These are phyloP conservation scores for Gautieria morchelliformis DNA, from an alignment of 768 basidiomycete genomes.

Conservation along the genomic window DNA sequence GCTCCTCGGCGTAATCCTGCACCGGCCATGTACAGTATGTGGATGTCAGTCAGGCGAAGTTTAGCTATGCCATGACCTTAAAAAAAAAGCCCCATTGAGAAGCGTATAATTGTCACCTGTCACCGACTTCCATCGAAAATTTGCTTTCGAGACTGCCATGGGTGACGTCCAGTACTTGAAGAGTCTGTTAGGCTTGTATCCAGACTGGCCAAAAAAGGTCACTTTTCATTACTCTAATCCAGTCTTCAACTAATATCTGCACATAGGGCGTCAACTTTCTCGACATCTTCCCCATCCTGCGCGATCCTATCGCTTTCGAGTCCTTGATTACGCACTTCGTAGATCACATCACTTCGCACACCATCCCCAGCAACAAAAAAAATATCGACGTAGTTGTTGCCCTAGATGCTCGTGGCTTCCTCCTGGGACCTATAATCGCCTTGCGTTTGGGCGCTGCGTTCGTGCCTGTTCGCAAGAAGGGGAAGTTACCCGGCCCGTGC, in stretches of 20 bases:
- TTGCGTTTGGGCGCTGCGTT: constrained; percentile 87
- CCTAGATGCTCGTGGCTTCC: constrained; percentile 92
- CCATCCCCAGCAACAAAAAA: constrained; percentile 47
- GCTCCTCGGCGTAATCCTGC: too few relatives aligned
- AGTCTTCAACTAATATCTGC: background rate
- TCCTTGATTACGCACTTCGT: constrained; percentile 82
- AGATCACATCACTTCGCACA: constrained; percentile 75
- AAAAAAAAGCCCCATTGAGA: too few relatives aligned
- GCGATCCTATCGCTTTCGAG: constrained; percentile 80
- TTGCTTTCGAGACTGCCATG: constrained; percentile 31
- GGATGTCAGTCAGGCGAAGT: too few relatives aligned
- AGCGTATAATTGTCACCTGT: too few relatives aligned
- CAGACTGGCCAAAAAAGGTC: constrained; percentile 92
- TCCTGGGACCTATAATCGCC: constrained; percentile 89
- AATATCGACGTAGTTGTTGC: constrained; percentile 92
- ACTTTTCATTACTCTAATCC: background rate
- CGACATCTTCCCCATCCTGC: constrained; percentile 91
- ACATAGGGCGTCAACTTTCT: constrained; percentile 80
- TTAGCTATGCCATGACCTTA: too few relatives aligned
- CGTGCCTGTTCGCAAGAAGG: constrained; percentile 88
- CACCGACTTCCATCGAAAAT: background rate
- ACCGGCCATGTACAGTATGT: too few relatives aligned
- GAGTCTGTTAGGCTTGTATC: constrained; percentile 47
- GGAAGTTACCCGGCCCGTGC: constrained; percentile 89
- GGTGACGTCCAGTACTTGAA: constrained; percentile 68